Conservation (phyloP, 331 rosid species). For the Malus hybrid region DNA sequence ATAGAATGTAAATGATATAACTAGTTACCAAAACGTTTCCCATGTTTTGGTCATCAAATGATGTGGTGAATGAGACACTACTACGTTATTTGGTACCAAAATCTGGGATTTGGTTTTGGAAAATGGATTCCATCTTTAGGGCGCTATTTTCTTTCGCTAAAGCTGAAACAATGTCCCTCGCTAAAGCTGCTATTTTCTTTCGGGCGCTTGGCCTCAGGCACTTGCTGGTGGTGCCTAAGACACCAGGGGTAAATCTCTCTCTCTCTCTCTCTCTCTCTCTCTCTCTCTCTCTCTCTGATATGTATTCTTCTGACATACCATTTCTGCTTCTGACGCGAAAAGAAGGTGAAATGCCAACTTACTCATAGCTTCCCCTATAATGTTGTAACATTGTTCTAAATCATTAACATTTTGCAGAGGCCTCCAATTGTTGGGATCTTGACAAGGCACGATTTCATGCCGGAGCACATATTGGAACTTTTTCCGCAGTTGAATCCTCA, state of each 20-base stretch:
- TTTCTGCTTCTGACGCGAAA: neutral
- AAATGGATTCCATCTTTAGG: too few species aligned
- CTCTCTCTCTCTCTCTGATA: neutral
- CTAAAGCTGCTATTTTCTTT: slow-evolving; percentile 79
- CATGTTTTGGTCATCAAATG: neutral
- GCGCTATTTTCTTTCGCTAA: too few species aligned
- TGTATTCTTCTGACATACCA: neutral
- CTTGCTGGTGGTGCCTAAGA: slow-evolving; percentile 75
- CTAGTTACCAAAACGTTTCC: neutral
- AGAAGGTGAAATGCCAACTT: neutral
- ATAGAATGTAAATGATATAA: neutral
- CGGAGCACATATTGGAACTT: slow-evolving; percentile 70
- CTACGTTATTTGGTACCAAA: neutral
- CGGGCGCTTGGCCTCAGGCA: slow-evolving; percentile 78
- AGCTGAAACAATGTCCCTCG: slow-evolving; percentile 90
- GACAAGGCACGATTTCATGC: slow-evolving; percentile 91
- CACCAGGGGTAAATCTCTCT: slow-evolving; percentile 51
- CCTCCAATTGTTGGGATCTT: slow-evolving; percentile 81
- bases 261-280: neutral
- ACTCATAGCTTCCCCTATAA: neutral
- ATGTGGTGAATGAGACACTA: neutral
- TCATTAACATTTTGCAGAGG: slow-evolving; percentile 50
- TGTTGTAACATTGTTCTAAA: neutral
- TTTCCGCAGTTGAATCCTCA: slow-evolving; percentile 43
- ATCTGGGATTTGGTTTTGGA: neutral